Conservation (phyloP, 805 yeast genomes). For the Kodamaea leandrae region DNA sequence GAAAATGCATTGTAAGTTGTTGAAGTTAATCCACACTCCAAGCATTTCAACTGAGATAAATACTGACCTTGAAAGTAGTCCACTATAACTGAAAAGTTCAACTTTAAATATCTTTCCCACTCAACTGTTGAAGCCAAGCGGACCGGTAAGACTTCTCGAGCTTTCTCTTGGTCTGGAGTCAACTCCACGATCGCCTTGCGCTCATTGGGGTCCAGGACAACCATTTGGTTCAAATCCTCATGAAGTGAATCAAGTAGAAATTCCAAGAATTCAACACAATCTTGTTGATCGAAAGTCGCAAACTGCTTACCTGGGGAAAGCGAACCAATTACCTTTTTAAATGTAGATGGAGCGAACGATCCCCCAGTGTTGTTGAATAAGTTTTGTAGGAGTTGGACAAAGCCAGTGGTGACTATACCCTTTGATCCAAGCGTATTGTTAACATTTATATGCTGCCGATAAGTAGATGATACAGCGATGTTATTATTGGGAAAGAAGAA, state of each 20-base stretch:
- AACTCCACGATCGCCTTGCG: conserved; percentile 44
- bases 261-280: conserved; percentile 77
- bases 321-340: conserved; percentile 67
- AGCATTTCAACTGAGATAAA: conserved; percentile 72
- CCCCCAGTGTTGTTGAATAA: conserved; percentile 49
- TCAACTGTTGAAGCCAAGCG: conserved; percentile 83
- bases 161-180: conserved; percentile 60
- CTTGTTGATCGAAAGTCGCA: conserved; percentile 73
- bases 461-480: conserved; percentile 40
- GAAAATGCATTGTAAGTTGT: conserved; percentile 86
- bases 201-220: conserved; percentile 27
- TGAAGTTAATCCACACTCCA: conserved; percentile 70
- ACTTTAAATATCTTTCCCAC: conserved; percentile 83
- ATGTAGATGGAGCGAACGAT: conserved; percentile 56
- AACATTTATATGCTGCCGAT: conserved; percentile 65
- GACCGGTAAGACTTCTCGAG: conserved; percentile 69
- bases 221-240: conserved; percentile 77
- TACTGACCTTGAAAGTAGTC: conserved; percentile 89
- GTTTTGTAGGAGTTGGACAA: conserved; percentile 55
- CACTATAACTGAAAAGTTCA: conserved; percentile 76
- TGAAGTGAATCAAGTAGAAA: conserved; percentile 74
- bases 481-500: conserved; percentile 49
- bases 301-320: conserved; percentile 59
- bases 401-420: conserved; percentile 71
- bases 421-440: conserved; percentile 74